Base-by-base conservation (phyloP, 108 stramenopile genomes). In the Nitzschia sp. region DNA sequence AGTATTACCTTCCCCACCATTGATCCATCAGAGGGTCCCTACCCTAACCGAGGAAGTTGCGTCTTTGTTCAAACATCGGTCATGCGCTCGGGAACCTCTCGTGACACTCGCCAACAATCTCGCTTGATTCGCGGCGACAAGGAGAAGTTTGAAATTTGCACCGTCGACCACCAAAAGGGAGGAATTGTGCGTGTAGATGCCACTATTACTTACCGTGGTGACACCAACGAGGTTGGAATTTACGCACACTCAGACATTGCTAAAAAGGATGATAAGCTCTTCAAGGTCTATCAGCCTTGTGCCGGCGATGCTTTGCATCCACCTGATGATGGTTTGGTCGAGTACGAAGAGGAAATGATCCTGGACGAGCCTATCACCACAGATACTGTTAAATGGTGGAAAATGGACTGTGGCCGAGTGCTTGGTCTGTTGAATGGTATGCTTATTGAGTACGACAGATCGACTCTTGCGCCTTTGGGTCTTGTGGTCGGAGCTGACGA, bases 121-220 rank as follows among this genome's bases (percentile, higher is more conserved):
- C 86, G 97, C 31, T 67, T 97, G 48, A 72, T 96, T 26, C 86
- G 90, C 11, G 95, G 97, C 29, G 83, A 90, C 71, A 83, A 78
- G 71, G 81, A 91, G 27, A 88, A 87, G 41, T 84, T 97, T 34
- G 75, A 92, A 68, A 85, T 97, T 46, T 97, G 86, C 75, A 97
- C 96, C 45, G 86, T 97, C 50, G 80, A 92, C 60, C 97, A 98
- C 69, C 85, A 96, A n/a, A n/a, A n/a, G n/a, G n/a, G n/a, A n/a
- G n/a, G n/a, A n/a, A n/a, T n/a, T n/a, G n/a, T n/a, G n/a, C n/a
- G n/a, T n/a, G n/a, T n/a, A n/a, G n/a, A n/a, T n/a, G n/a, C n/a
- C n/a, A n/a, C n/a, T n/a, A n/a, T n/a, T n/a, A n/a, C n/a, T n/a
- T n/a, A n/a, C n/a, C n/a, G n/a, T n/a, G n/a, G n/a, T n/a, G n/a